phyloP scores from a whole-genome alignment of 768 basidiomycete species.

The Podaxis sp. region DNA sequence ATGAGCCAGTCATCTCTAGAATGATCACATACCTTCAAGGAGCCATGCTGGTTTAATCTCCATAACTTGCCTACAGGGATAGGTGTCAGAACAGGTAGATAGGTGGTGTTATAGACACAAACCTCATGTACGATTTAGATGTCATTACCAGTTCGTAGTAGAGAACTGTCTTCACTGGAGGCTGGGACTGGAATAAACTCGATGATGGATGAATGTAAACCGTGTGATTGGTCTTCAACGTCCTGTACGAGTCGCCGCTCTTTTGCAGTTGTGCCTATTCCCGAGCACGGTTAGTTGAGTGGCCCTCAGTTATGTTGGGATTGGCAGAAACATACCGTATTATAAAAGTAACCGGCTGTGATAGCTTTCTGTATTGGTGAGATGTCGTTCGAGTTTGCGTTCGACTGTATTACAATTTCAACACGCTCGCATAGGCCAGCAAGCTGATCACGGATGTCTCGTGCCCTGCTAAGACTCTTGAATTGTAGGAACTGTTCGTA shows the following conservation, averaged over 20 bases:
- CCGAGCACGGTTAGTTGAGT: neutral
- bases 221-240: conserved; percentile 93
- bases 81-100: neutral
- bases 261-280: conserved; percentile 86
- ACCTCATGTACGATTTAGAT: conserved; percentile 94
- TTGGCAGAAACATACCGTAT: conserved; percentile 58
- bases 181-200: conserved; percentile 92
- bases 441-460: conserved; percentile 95
- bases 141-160: conserved; percentile 99
- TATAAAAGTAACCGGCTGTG: conserved; percentile 95
- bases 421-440: conserved; percentile 96
- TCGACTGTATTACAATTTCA: conserved; percentile 84
- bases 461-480: conserved; percentile 91
- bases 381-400: conserved; percentile 92
- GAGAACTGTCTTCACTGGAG: conserved; percentile 84
- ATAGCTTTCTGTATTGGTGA: conserved; percentile 93
- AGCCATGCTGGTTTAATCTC: conserved; percentile 97
- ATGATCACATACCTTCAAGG: conserved; percentile 67
- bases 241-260: conserved; percentile 95
- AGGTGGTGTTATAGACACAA: conserved; percentile 20
- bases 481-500: conserved; percentile 95
- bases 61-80: conserved; percentile 79
- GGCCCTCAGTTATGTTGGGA: neutral
- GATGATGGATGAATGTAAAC: conserved; percentile 98
- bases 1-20: neutral